Base-by-base conservation (phyloP, 495 filamentous ascomycete species). In the Penicillium roqueforti region DNA sequence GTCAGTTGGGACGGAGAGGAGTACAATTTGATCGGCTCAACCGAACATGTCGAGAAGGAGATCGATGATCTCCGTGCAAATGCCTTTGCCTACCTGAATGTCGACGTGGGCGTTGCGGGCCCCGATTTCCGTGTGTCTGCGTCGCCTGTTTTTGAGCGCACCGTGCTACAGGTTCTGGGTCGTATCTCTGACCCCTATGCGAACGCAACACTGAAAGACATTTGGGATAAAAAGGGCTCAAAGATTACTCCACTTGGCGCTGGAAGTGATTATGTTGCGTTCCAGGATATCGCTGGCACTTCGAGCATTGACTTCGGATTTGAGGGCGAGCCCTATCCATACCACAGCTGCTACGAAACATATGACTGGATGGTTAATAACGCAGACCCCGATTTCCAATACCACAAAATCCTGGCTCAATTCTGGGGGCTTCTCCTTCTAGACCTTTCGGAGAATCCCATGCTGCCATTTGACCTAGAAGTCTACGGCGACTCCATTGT, bases 11-110 rank as follows among this genome's bases (percentile, higher is more conserved):
- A 98, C 66, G 93, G 78, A 26, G 86, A 86, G 60, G 90, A 92
- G 68, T 97, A 96, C 71, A 97, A 97, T 67, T 68, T 92, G 31
- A 91, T 97, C 49, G 93, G 93, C 13, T 93, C 89, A 9, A 97
- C 95, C 19, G 95, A 98, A 66, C 91, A 89, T 59, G 92, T 97
- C 34, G 93, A 98, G 72, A 80, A 79, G 19, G 70, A 80, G 46
- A 63, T 82, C 8, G 79, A 83, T 3, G 61, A 70, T 14, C 71
- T 89, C 6, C 84, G 84, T 6, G 64, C 70, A 13, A 69, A 87
- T 61, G 86, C 76, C 0, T 80, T 89, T 45, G 92, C 89, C 6
- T 98, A 98, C 67, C 74, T 98, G 55, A 98, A 98, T 65, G 85
- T 98, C 41, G 95, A 92, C 61, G 79, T 84, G n/a, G 92, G 85